Evolutionary conservation across 73 alveolate species (phyloP).

Genomic region (Breviolum minutum): DNA sequence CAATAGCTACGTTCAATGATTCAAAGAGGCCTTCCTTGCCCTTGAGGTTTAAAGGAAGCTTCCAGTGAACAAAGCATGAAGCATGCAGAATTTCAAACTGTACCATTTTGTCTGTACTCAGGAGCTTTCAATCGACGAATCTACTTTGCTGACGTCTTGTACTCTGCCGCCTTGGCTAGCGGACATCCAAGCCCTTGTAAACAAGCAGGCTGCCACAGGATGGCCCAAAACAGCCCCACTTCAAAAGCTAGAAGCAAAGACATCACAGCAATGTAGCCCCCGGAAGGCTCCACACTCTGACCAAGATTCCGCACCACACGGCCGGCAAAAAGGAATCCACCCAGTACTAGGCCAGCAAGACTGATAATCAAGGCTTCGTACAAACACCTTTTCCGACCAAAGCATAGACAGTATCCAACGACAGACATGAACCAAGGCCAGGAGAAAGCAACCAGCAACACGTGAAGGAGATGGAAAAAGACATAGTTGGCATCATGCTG

Average conservation of each 20-base stretch:
- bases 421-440: slow-evolving; percentile 2
- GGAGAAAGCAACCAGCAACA: slow-evolving; percentile 9
- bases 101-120: background rate
- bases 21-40: background rate
- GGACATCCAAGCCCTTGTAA: background rate
- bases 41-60: background rate
- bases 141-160: background rate
- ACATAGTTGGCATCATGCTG: background rate
- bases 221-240: background rate
- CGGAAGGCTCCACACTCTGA: background rate
- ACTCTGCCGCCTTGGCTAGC: background rate
- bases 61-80: background rate
- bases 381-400: background rate
- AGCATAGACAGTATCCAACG: background rate
- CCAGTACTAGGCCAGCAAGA: slow-evolving; percentile 1
- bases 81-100: background rate
- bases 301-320: slow-evolving; percentile 5
- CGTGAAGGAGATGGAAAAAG: background rate
- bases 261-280: background rate
- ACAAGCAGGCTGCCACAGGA: background rate
- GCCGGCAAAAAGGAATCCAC: background rate
- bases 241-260: slow-evolving; percentile 5
- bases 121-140: background rate
- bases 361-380: background rate
- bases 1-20: background rate